Base-by-base conservation (phyloP, 148 eudicot species). In the Camellia lanceoleosa region DNA sequence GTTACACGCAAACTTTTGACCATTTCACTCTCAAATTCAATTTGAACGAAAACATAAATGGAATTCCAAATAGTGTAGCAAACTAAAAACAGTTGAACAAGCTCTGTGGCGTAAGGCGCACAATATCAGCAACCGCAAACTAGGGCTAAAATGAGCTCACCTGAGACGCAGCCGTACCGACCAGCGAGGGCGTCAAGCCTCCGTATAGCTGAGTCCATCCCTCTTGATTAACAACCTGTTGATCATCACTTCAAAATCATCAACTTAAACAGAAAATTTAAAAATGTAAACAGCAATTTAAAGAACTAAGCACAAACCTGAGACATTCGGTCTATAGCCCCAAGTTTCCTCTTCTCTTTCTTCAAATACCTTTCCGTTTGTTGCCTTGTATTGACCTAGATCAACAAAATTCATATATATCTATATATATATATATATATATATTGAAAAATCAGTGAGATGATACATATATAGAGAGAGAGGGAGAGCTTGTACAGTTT, bases 111-210 rank as follows among this genome's bases (percentile, higher is more conserved):
- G 5, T 73, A 74, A 47, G 47, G 69, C 52, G 73, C 78, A 76
- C 43, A 74, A 19, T 78, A 78, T 71, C 63, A 71, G 30, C 58
- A 38, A 78, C 9, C 13, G 20, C 52, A 81, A 49, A 42, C 10
- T 42, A 11, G 51, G 58, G 71, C 79, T 8, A 77, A 71, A 84
- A 63, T 59, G 47, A 83, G 47, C 86, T 84, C 70, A 93, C 99
- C 99, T 96, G 98, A 79, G 99, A 96, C 15, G 92, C 90, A 69
- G 98, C 99, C 0, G 99, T 96, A 23, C 99, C 99, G 10, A 90
- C 89, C 65, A 96, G 88, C 12, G 99, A 93, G n/a, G 99, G 98
- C 30, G 87, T 69, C 73, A 96, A 87, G 44, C 99, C 99, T 18
- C 94, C 86, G 56, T 96, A 96, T n/a, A 96, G 79, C 67, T 92